Percentiles rank a stretch among this genome's conserved stretches.
Evolutionary conservation across 441 rosid genomes (phyloP).

Genomic region (Manihot esculenta): DNA sequence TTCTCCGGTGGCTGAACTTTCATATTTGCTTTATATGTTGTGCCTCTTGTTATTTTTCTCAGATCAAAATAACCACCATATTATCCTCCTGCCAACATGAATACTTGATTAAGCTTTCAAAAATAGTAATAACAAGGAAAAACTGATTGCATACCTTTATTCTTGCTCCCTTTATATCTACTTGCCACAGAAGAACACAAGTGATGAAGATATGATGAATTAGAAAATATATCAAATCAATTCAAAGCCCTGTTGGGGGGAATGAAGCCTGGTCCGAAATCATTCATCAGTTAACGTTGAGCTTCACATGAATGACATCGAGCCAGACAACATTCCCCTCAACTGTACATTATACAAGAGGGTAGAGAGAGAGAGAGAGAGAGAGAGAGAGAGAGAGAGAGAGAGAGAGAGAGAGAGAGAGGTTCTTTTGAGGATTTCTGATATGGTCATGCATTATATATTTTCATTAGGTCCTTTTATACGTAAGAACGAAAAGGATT

Average conservation of each 20-base stretch:
- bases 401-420: background rate
- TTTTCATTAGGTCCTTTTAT: conserved; percentile 24
- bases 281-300: conserved; percentile 30
- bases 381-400: background rate
- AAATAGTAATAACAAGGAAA: background rate
- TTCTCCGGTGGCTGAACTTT: background rate
- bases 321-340: conserved; percentile 64
- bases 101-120: background rate
- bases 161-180: no score
- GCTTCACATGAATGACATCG: conserved; percentile 43
- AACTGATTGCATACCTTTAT: background rate
- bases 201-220: background rate
- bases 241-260: conserved; percentile 48
- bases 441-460: conserved; percentile 32
- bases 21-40: background rate
- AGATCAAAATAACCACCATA: no score
- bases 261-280: conserved; percentile 73
- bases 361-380: background rate
- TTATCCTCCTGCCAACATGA: no score
- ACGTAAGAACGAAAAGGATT: conserved; percentile 13
- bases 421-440: background rate
- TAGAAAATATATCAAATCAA: background rate
- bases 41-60: no score
- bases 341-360: conserved; percentile 25
- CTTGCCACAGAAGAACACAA: no score